Percentiles rank a stretch among this genome's conserved stretches.
phyloP scores from a whole-genome alignment of 495 filamentous ascomycete genomes.

The Penicillium canariense region DNA sequence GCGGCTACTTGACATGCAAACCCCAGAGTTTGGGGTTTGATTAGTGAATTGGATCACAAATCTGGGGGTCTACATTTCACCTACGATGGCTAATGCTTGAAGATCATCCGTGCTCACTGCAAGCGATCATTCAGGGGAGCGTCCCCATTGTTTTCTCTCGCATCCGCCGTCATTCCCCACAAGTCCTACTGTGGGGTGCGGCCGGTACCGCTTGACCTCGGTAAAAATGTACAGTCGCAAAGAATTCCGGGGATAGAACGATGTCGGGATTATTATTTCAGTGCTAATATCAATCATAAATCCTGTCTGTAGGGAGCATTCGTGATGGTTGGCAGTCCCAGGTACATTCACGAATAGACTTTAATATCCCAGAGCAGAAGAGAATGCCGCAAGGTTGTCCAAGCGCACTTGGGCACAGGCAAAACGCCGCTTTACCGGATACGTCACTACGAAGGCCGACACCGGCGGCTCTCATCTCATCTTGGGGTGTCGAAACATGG shows the following conservation, averaged over 20 bases:
- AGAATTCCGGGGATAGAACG: not conserved
- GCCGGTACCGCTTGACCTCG: not conserved
- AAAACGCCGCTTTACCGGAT: not conserved
- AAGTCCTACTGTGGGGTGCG: not conserved
- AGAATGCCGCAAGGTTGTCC: not conserved
- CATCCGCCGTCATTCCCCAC: not conserved
- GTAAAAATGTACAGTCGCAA: not conserved
- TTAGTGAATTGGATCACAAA: not conserved
- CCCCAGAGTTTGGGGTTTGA: not conserved
- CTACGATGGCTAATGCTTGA: not conserved
- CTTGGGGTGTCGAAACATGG: no score
- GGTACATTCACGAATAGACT: not conserved
- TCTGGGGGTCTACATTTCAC: not conserved
- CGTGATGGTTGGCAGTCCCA: not conserved
- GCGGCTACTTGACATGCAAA: constrained; percentile 1
- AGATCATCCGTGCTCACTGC: not conserved
- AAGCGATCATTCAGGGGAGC: not conserved
- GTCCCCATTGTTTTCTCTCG: not conserved
- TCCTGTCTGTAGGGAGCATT: not conserved
- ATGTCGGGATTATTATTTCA: not conserved
- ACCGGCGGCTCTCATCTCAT: no score
- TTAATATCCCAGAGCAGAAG: not conserved
- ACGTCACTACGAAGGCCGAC: not conserved
- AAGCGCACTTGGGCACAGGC: not conserved
- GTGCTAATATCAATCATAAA: not conserved